phyloP scores from a whole-genome alignment of 2,329 filamentous ascomycete species.

The Davidsoniella neocaledoniae region DNA sequence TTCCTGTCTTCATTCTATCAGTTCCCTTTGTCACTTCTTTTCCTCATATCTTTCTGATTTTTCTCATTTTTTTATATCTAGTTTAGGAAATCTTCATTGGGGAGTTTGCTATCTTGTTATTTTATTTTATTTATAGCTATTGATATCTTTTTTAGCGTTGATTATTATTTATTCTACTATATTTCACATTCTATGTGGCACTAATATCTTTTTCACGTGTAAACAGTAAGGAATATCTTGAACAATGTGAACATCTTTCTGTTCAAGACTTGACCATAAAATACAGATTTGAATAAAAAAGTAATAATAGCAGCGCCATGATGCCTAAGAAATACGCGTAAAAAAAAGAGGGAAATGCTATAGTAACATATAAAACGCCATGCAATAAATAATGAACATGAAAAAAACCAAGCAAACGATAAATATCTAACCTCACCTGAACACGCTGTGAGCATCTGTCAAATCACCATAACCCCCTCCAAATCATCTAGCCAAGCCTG shows the following conservation, averaged over 20 bases:
- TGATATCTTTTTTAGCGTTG: no score
- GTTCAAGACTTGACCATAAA: neutral
- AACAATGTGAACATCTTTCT: neutral
- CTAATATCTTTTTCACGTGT: no score
- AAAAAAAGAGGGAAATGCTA: neutral
- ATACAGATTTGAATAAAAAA: neutral
- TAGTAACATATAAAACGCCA: neutral
- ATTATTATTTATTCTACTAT: no score
- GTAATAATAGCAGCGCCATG: neutral
- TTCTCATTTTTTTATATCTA: neutral
- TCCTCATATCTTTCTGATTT: neutral
- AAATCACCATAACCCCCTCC: neutral
- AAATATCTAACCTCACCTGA: neutral
- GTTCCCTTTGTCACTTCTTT: no score
- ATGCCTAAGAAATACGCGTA: neutral
- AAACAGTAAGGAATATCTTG: no score
- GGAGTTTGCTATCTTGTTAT: no score
- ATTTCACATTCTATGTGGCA: no score
- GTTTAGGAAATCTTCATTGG: no score
- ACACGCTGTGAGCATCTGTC: neutral
- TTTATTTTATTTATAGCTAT: no score
- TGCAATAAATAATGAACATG: slow-evolving; percentile 2
- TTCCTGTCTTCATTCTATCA: neutral
- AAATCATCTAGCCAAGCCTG: neutral
- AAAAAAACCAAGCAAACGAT: neutral